Base-by-base conservation (phyloP, 2,329 filamentous ascomycete species). In the Cadophora luteo-olivacea region DNA sequence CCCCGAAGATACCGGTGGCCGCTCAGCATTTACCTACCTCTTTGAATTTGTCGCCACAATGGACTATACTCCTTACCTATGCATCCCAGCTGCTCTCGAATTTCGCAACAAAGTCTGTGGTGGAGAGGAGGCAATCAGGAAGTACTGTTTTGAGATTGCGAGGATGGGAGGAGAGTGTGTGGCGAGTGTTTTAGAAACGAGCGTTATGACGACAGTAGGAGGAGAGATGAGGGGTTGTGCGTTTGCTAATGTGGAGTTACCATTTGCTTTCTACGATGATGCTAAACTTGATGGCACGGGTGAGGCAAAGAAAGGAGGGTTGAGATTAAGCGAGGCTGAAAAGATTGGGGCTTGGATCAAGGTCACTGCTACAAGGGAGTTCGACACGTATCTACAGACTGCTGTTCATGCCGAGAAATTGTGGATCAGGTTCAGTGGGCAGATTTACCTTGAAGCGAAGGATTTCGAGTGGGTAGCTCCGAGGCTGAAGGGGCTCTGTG, bases 11-110 rank as follows among this genome's bases (percentile, higher is more conserved):
- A 48, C 78, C 41, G 76, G 77, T 61, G 72, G 64, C 84, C 85
- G 2, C 76, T 79, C 51, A 2, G 29, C n/a, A 1, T 97, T 92
- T 72, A 85, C 92, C 29, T 80, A 79, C 12, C 88, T 90, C 55
- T 97, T 97, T 75, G 87, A 93, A 75, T 95, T 91, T 70, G 85
- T 91, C 4, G 93, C 91, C 22, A 97, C 94, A 0, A 79, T 89
- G 6, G 94, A 97, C 75, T 89, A 87, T 69, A 83, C 87, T 2
- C 87, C 93, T 0, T 95, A 90, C 71, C 81, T 93, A 0, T 94
- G 91, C 75, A 84, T 97, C 22, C 88, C 89, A 12, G 87, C 91
- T 2, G 89, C 91, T 0, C 81, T 97, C n/a, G 80, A 84, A 41
- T 97, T 92, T 85, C 87, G 94, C 1, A 77, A 84, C 33, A 82